These are phyloP conservation scores for Pseudogymnoascus sp. DNA, from an alignment of 2,329 filamentous ascomycete genomes.

Conservation along the genomic window DNA sequence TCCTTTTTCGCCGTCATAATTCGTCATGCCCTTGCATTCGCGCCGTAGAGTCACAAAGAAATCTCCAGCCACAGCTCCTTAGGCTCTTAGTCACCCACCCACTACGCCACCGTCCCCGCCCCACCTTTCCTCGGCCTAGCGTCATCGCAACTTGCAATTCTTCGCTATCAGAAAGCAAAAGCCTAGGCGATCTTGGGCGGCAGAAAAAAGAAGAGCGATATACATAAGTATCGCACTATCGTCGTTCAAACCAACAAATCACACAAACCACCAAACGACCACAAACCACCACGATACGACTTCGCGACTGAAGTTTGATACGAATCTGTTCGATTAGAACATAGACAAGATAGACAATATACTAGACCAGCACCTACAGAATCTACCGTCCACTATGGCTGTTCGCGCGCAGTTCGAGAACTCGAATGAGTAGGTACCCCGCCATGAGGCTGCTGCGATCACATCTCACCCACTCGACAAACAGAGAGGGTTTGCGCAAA, in stretches of 20 bases:
- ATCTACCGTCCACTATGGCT: conserved; percentile 42
- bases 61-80: not conserved
- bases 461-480: conserved; percentile 2
- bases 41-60: not conserved
- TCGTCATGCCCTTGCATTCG: not conserved
- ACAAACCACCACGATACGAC: not conserved
- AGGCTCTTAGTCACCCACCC: not conserved
- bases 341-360: not conserved
- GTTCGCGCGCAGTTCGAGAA: conserved; percentile 75
- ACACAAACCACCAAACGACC: not conserved
- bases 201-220: not conserved
- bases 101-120: not conserved
- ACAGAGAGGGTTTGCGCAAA: not conserved
- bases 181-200: not conserved
- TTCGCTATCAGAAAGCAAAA: not conserved
- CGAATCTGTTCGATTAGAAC: not conserved
- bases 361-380: not conserved
- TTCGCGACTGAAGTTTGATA: not conserved
- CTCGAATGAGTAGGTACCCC: conserved; percentile 67
- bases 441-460: conserved; percentile 11
- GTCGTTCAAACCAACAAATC: not conserved
- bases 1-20: not conserved
- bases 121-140: not conserved
- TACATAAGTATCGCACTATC: not conserved
- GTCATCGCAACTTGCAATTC: not conserved